Percentiles rank a stretch among this genome's conserved stretches.
Conservation (phyloP, 2,329 filamentous ascomycete genomes). For the Metarhizium guizhouense region DNA sequence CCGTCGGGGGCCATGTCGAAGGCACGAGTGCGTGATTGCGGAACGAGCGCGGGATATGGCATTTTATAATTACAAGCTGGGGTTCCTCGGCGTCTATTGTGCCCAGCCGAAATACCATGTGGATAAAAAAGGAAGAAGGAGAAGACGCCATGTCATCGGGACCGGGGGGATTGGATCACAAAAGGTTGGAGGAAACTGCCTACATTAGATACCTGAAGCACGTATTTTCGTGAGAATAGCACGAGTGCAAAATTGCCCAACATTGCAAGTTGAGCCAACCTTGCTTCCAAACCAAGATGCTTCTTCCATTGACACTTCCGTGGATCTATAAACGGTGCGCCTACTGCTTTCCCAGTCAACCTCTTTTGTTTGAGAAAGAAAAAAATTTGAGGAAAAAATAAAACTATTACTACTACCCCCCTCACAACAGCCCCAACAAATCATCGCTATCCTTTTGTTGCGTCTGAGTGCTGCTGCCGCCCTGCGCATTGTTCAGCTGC, state of each 20-base stretch:
- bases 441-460: slow-evolving; percentile 54
- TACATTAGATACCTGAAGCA: not conserved
- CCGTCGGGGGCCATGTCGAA: slow-evolving; percentile 33
- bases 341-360: not conserved
- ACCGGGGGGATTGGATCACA: not conserved
- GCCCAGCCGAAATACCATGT: not conserved
- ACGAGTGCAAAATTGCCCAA: not conserved
- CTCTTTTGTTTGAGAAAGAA: not conserved
- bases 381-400: not conserved
- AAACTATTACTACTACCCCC: not conserved
- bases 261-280: not conserved
- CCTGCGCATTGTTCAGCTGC: slow-evolving; percentile 37
- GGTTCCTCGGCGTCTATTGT: not conserved
- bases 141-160: not conserved
- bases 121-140: not conserved
- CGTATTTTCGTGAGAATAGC: not conserved
- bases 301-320: not conserved
- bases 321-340: slow-evolving; percentile 2
- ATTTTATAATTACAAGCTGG: not conserved
- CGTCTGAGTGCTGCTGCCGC: slow-evolving; percentile 14
- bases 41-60: not conserved
- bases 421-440: slow-evolving; percentile 36
- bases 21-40: slow-evolving; percentile 11
- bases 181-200: not conserved
- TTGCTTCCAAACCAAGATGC: not conserved